phyloP scores from a whole-genome alignment of 2,329 filamentous ascomycete species.

The Talaromyces verruculosus region DNA sequence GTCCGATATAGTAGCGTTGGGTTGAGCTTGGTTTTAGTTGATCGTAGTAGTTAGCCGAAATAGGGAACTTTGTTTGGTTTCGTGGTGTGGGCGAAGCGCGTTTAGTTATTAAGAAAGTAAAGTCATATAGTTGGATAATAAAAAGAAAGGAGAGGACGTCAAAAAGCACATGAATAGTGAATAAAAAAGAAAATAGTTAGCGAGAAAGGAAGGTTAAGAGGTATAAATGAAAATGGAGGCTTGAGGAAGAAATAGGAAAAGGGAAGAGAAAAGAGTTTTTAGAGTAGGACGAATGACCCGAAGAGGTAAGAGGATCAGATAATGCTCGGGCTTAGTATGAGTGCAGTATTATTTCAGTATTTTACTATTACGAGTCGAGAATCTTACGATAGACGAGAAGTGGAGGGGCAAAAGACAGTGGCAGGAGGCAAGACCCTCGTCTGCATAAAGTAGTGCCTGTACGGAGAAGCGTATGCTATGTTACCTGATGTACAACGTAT shows the following conservation, averaged over 20 bases:
- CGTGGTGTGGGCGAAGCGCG: slow-evolving; percentile 37
- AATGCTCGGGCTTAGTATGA: slow-evolving; percentile 2
- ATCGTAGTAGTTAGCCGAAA: slow-evolving; percentile 16
- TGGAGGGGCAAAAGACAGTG: slow-evolving; percentile 12
- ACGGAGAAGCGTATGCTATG: background rate
- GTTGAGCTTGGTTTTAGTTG: background rate
- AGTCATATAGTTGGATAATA: slow-evolving; percentile 19
- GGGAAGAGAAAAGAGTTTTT: slow-evolving; percentile 15
- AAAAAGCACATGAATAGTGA: slow-evolving; percentile 1
- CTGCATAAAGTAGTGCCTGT: background rate
- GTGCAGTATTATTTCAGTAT: slow-evolving; percentile 5
- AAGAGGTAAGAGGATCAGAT: slow-evolving; percentile 21
- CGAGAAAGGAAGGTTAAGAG: slow-evolving; percentile 26
- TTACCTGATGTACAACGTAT: slow-evolving; percentile 12
- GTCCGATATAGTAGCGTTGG: slow-evolving; percentile 16
- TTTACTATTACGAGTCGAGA: slow-evolving; percentile 5
- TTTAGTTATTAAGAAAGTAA: slow-evolving; percentile 22
- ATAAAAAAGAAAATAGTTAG: slow-evolving; percentile 22
- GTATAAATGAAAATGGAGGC: slow-evolving; percentile 24
- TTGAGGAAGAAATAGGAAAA: slow-evolving; percentile 21
- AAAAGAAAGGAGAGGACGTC: slow-evolving; percentile 25
- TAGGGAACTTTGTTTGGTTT: slow-evolving; percentile 12
- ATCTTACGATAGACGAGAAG: slow-evolving; percentile 1
- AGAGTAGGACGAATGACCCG: slow-evolving; percentile 18
- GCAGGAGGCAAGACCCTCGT: background rate